These are phyloP conservation scores for Xerocomellus chrysenteron DNA, from an alignment of 768 basidiomycete genomes.

Conservation along the genomic window DNA sequence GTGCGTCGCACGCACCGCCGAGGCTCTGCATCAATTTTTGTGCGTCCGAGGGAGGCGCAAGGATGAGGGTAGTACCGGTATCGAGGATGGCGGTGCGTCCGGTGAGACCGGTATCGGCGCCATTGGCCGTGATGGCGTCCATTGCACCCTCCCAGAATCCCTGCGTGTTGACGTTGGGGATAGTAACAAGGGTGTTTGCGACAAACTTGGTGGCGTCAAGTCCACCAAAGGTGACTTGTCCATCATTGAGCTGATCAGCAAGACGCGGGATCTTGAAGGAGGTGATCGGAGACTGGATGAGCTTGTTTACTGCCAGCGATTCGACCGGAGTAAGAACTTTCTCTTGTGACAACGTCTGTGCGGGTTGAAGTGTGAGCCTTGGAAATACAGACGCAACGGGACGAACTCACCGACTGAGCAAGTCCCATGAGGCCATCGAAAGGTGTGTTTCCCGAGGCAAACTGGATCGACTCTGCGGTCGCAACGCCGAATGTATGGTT, in stretches of 20 bases:
- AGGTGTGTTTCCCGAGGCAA: slow-evolving; percentile 45
- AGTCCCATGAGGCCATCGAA: slow-evolving; percentile 82
- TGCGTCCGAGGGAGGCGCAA: slow-evolving; percentile 49
- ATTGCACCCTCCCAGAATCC: slow-evolving; percentile 84
- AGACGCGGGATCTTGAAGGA: slow-evolving; percentile 81
- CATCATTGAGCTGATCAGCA: slow-evolving; percentile 62
- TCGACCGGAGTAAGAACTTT: slow-evolving; percentile 67
- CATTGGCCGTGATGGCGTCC: slow-evolving; percentile 58
- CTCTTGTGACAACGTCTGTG: slow-evolving; percentile 63
- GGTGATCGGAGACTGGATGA: slow-evolving; percentile 62
- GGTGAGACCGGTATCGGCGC: slow-evolving; percentile 45
- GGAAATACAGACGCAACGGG: slow-evolving; percentile 9
- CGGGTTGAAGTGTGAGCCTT: neutral
- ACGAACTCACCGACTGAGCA: slow-evolving; percentile 58
- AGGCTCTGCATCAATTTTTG: slow-evolving; percentile 56
- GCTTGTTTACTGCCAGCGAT: slow-evolving; percentile 54
- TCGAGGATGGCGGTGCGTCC: slow-evolving; percentile 71
- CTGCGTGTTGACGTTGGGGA: slow-evolving; percentile 59
- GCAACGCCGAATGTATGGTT: slow-evolving; percentile 72
- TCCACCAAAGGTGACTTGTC: slow-evolving; percentile 80
- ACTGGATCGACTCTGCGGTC: slow-evolving; percentile 56
- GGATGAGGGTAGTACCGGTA: slow-evolving; percentile 48
- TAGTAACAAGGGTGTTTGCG: slow-evolving; percentile 50
- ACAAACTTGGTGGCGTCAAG: slow-evolving; percentile 72
- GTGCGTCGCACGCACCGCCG: slow-evolving; percentile 49